Evolutionary conservation across 805 yeast species (phyloP), one percentile per base, ranked within the genome.

Genomic region (Nakazawaea sp.): DNA sequence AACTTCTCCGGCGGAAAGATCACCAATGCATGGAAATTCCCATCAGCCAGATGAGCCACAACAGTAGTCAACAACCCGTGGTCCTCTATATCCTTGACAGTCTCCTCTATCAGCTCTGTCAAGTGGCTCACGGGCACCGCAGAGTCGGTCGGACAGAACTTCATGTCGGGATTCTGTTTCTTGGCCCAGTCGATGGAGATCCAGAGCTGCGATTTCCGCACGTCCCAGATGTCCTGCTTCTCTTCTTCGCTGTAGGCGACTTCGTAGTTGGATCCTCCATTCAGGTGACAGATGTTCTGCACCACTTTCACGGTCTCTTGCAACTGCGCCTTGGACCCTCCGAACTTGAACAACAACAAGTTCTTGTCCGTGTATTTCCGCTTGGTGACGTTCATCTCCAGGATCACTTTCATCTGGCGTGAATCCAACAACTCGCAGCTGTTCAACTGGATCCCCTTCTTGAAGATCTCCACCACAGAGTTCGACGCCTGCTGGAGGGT

Each of bases 41-140:
- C 92, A 53, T 84, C 94, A 21, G 92, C 92, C 30, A 82, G 85
- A 56, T 84, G 94, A 5, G 90, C 90, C 30, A 83, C 73, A 21
- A 79, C 72, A 1, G 85, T 75, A 33, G 75, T 72, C 26, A 65
- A 50, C 29, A 78, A 55, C 0, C 76, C 75, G 19, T 75, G 68
- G 4, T 56, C 51, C 35, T 68, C 70, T 46, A 83, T 61, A 40
- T 77, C 86, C 4, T 61, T 59, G 54, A 80, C 75, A 2, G 87
- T 75, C 32, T 70, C 76, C 20, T 68, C 63, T 32, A 84, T 77
- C 25, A 81, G 69, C n/a, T 62, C 59, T 2, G 90, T 76, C 31
- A 84, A 64, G 39, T 64, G 64, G 0, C 89, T 80, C 33, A 84
- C 68, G 2, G 94, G 94, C 12, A 84, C 92, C 4, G 89, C 89